Conservation (phyloP, 176 grass and related monocot genomes). For the Miscanthus lutarioriparius region DNA sequence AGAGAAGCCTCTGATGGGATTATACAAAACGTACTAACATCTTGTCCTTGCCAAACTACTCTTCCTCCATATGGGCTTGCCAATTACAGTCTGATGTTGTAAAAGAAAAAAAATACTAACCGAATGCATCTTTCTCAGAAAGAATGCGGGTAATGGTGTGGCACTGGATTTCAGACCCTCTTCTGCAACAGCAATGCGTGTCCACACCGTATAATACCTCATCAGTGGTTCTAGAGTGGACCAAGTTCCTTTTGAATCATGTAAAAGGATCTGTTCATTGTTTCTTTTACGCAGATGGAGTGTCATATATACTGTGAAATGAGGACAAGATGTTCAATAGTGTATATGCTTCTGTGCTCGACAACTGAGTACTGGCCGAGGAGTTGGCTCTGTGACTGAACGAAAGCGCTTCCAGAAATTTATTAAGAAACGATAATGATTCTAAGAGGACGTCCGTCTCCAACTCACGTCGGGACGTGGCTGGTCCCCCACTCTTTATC, state of each 20-base stretch:
- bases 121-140: background rate
- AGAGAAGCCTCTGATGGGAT: conserved; percentile 86
- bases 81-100: background rate
- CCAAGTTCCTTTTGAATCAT: background rate
- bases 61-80: background rate
- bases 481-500: too few relatives aligned
- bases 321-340: background rate
- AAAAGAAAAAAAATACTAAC: background rate
- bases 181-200: background rate
- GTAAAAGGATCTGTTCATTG: background rate
- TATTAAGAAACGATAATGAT: background rate
- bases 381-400: background rate
- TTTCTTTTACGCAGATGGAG: background rate
- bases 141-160: background rate
- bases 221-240: background rate
- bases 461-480: too few relatives aligned
- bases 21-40: conserved; percentile 56
- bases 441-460: too few relatives aligned
- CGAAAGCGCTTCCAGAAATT: background rate
- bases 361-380: background rate
- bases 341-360: background rate
- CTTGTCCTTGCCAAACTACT: background rate
- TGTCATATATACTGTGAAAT: background rate
- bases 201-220: background rate
- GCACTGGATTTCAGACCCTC: background rate